These are phyloP conservation scores for Berkeleyomyces basicola DNA, from an alignment of 2,329 filamentous ascomycete genomes.

Conservation along the genomic window DNA sequence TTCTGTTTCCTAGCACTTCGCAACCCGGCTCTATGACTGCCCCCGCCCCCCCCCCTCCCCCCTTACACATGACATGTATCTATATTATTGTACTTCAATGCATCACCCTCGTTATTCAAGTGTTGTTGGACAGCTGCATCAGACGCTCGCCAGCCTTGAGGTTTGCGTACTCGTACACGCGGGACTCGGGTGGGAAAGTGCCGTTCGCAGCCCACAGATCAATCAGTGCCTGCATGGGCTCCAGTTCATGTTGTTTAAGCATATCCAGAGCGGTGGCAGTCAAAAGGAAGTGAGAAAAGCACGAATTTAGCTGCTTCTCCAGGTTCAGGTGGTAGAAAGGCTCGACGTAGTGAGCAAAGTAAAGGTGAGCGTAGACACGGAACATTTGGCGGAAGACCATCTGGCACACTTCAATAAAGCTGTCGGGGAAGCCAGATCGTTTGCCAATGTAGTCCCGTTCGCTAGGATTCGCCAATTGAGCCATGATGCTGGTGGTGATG, in stretches of 20 bases:
- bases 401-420: slow-evolving; percentile 81
- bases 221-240: slow-evolving; percentile 89
- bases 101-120: not conserved
- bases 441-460: slow-evolving; percentile 74
- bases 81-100: not conserved
- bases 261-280: slow-evolving; percentile 69
- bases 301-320: slow-evolving; percentile 70
- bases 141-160: slow-evolving; percentile 42
- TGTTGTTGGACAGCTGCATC: slow-evolving; percentile 27
- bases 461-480: slow-evolving; percentile 42
- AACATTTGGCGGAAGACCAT: slow-evolving; percentile 97
- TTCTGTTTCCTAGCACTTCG: not conserved
- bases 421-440: slow-evolving; percentile 77
- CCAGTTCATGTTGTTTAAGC: slow-evolving; percentile 74
- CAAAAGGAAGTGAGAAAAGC: slow-evolving; percentile 71
- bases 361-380: slow-evolving; percentile 91
- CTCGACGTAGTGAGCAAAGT: slow-evolving; percentile 85
- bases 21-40: not conserved
- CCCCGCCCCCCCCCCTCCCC: not conserved
- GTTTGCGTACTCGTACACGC: slow-evolving; percentile 49
- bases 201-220: slow-evolving; percentile 84
- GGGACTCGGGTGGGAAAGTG: slow-evolving; percentile 62
- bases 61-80: not conserved
- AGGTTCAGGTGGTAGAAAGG: slow-evolving; percentile 71
- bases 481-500: slow-evolving; percentile 41